A percentile compares a stretch with the other conserved stretches of the same genome.
phyloP scores from a whole-genome alignment of 345 rosid genomes.

The Draba incana region DNA sequence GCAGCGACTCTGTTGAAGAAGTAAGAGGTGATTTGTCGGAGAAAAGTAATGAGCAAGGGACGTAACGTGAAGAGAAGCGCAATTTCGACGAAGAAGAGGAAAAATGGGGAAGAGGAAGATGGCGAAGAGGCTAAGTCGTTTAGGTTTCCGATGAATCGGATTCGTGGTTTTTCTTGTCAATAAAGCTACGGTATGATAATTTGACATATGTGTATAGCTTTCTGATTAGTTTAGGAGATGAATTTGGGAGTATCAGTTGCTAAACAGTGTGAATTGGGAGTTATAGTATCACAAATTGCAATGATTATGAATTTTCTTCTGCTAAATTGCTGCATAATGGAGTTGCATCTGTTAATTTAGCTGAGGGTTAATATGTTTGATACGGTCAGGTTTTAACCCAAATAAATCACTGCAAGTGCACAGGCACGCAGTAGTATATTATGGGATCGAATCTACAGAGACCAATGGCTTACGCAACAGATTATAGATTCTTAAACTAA shows the following conservation, averaged over 20 bases:
- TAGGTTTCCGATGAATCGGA: constrained; percentile 74
- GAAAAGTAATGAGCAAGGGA: constrained; percentile 25
- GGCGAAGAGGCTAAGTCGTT: constrained; percentile 49
- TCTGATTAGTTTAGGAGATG: background rate
- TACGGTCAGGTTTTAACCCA: too few species aligned
- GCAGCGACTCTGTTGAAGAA: constrained; percentile 29
- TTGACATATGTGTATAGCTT: background rate
- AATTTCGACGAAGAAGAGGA: constrained; percentile 31
- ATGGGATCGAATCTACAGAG: too few species aligned
- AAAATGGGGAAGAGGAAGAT: constrained; percentile 33
- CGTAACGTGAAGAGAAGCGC: constrained; percentile 1
- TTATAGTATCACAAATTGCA: background rate
- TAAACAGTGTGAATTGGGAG: background rate
- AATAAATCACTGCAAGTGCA: too few species aligned
- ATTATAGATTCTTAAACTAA: too few species aligned
- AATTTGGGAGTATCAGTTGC: background rate
- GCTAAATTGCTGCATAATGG: background rate
- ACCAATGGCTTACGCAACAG: too few species aligned
- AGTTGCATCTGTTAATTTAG: background rate
- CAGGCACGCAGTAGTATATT: too few species aligned
- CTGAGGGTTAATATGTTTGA: background rate
- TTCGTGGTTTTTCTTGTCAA: constrained; percentile 72
- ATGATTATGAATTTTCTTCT: background rate
- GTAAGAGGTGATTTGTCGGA: too few species aligned
- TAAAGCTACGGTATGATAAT: constrained; percentile 67